phyloP scores from a whole-genome alignment of 768 basidiomycete species.

The Auriscalpium vulgare region DNA sequence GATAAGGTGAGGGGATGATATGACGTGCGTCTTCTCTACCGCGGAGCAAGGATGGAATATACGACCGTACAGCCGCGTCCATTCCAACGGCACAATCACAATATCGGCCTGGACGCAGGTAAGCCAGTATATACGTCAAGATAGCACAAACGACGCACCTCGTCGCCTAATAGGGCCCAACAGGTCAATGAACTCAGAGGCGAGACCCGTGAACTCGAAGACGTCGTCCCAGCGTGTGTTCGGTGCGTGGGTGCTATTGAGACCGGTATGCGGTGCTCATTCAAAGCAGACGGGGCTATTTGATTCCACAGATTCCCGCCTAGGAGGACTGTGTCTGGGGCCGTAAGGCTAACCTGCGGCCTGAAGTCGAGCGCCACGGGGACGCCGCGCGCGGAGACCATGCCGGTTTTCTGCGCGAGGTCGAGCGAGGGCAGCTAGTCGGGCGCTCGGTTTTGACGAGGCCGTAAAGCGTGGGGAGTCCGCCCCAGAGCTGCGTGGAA shows the following conservation, averaged over 20 bases:
- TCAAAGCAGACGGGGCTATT: background rate
- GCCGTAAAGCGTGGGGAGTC: no score
- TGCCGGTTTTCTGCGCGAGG: no score
- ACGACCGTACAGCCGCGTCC: constrained; percentile 1
- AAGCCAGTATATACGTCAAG: background rate
- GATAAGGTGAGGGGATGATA: constrained; percentile 13
- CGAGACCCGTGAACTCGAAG: background rate
- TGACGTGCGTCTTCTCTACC: constrained; percentile 1
- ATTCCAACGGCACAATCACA: constrained; percentile 2
- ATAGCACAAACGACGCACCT: constrained; percentile 24
- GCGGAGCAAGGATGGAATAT: background rate
- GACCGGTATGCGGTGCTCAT: background rate
- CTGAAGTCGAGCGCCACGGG: background rate
- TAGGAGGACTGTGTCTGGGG: background rate
- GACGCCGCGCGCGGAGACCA: background rate
- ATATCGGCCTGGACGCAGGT: constrained; percentile 4
- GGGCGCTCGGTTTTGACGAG: no score
- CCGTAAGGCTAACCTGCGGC: background rate
- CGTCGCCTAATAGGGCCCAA: constrained; percentile 28
- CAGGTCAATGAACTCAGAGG: constrained; percentile 20
- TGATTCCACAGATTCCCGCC: background rate
- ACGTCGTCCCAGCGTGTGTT: background rate
- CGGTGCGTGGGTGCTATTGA: constrained; percentile 3
- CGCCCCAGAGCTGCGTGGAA: no score
- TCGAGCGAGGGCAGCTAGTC: no score